These are phyloP conservation scores for Gnaphalium uliginosum DNA, from an alignment of 129 eudicot genomes.

Conservation along the genomic window DNA sequence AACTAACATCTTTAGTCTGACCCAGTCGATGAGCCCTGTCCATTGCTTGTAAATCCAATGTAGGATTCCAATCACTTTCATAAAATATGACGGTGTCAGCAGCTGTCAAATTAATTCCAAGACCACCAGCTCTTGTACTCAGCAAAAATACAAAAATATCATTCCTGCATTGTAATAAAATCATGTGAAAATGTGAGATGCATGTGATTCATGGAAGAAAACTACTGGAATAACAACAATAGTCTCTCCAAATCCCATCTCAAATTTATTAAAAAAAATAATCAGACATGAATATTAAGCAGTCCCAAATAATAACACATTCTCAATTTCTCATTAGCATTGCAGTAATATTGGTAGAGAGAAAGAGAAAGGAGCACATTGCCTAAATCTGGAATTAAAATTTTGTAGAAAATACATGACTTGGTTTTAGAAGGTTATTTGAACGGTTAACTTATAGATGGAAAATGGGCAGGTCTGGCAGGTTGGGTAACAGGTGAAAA, in stretches of 20 bases:
- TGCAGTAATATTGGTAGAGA: too few species aligned
- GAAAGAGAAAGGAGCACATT: too few species aligned
- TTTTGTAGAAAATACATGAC: too few species aligned
- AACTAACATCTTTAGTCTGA: constrained; percentile 90
- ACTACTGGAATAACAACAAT: background rate
- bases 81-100: constrained; percentile 97
- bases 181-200: background rate
- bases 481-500: too few species aligned
- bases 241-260: background rate
- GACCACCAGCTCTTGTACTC: constrained; percentile 99
- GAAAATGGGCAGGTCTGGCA: too few species aligned
- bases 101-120: constrained; percentile 96
- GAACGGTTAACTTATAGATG: too few species aligned
- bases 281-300: too few species aligned
- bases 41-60: constrained; percentile 97
- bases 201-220: background rate
- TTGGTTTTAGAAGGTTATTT: too few species aligned
- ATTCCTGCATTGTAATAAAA: constrained; percentile 45
- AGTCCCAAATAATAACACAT: too few species aligned
- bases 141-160: constrained; percentile 92
- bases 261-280: background rate
- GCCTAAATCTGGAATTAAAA: too few species aligned
- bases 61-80: constrained; percentile 98
- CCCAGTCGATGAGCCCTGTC: constrained; percentile 96
- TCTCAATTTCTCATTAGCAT: too few species aligned